These are phyloP conservation scores for Puccinia sorghi DNA, from an alignment of 1,284 basidiomycete genomes.

Conservation along the genomic window DNA sequence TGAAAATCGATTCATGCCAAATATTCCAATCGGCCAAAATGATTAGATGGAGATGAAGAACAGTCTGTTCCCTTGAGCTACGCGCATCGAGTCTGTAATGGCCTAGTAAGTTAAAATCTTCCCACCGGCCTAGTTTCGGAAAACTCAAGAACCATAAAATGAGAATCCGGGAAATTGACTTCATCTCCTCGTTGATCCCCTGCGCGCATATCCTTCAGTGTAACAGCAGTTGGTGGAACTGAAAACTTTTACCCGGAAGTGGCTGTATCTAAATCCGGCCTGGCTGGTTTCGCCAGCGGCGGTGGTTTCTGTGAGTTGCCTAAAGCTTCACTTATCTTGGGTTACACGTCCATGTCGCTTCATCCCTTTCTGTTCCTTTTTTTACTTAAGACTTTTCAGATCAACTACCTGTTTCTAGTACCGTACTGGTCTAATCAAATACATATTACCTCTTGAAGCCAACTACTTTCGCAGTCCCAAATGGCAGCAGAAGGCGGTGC, in stretches of 20 bases:
- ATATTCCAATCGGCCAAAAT: not conserved
- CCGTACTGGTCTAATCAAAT: not conserved
- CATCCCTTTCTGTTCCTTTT: not conserved
- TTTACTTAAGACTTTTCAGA: slow-evolving; percentile 7
- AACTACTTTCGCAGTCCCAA: slow-evolving; percentile 53
- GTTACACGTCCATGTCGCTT: not conserved
- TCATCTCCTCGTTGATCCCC: too few relatives aligned
- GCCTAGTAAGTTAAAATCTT: slow-evolving; percentile 45
- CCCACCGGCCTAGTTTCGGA: not conserved
- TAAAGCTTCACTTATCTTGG: not conserved
- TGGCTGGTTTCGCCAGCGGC: slow-evolving; percentile 30
- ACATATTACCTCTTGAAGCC: slow-evolving; percentile 15
- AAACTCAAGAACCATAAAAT: not conserved
- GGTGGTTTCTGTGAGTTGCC: slow-evolving; percentile 42
- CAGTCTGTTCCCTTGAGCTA: slow-evolving; percentile 55
- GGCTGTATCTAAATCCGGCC: slow-evolving; percentile 43
- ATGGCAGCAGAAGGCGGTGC: slow-evolving; percentile 54
- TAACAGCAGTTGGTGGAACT: slow-evolving; percentile 55
- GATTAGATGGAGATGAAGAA: slow-evolving; percentile 42
- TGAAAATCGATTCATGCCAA: not conserved
- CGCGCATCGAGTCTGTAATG: slow-evolving; percentile 57
- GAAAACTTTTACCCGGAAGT: slow-evolving; percentile 56
- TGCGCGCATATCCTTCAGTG: not conserved
- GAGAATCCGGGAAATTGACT: not conserved
- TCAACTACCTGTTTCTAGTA: not conserved